phyloP scores from a whole-genome alignment of 495 filamentous ascomycete species.

The Penicillium waksmanii region DNA sequence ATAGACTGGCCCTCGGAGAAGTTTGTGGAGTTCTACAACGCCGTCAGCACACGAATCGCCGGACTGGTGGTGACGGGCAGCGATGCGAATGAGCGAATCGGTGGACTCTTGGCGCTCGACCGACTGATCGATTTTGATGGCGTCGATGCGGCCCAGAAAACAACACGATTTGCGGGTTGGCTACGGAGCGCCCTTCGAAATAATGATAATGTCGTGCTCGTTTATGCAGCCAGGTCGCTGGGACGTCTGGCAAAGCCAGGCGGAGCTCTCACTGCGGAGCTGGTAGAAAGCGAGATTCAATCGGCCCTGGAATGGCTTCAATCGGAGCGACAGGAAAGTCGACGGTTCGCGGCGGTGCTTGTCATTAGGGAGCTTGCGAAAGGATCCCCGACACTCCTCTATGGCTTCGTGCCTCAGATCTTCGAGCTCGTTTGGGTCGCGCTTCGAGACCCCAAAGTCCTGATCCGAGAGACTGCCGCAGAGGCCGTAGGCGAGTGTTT shows the following conservation, averaged over 20 bases:
- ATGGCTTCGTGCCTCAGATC: constrained; percentile 84
- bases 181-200: constrained; percentile 86
- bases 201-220: constrained; percentile 84
- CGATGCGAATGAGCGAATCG: constrained; percentile 85
- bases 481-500: constrained; percentile 92
- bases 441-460: constrained; percentile 80
- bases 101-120: constrained; percentile 89
- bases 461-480: constrained; percentile 89
- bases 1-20: constrained; percentile 76
- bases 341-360: constrained; percentile 89
- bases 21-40: constrained; percentile 78
- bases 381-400: constrained; percentile 91
- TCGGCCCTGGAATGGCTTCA: constrained; percentile 94
- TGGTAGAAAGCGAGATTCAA: constrained; percentile 96
- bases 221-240: constrained; percentile 82
- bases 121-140: constrained; percentile 93
- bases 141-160: constrained; percentile 92
- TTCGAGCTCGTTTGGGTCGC: constrained; percentile 96
- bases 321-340: constrained; percentile 88
- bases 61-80: constrained; percentile 74
- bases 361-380: constrained; percentile 86
- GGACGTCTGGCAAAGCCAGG: constrained; percentile 90
- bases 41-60: constrained; percentile 75
- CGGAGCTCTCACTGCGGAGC: constrained; percentile 90
- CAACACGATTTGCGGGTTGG: constrained; percentile 86